Evolutionary conservation across 2,329 filamentous ascomycete species (phyloP).

Genomic region (Cytospora paraplurivora): DNA sequence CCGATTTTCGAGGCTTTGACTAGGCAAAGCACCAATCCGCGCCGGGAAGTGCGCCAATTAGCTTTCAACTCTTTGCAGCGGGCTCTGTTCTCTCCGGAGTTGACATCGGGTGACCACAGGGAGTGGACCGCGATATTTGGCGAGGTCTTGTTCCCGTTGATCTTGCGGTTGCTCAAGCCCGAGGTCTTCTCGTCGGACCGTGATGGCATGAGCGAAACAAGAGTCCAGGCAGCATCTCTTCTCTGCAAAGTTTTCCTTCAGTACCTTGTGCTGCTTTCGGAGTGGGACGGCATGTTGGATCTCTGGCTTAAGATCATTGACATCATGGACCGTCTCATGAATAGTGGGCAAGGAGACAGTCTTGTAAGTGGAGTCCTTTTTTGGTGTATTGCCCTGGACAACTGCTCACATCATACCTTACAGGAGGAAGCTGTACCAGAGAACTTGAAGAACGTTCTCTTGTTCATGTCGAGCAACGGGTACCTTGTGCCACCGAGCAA

Average conservation of each 20-base stretch:
- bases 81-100: conserved; percentile 78
- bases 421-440: conserved; percentile 95
- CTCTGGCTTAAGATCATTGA: conserved; percentile 91
- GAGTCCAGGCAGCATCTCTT: conserved; percentile 86
- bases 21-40: conserved; percentile 90
- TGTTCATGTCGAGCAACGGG: conserved; percentile 91
- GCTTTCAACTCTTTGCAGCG: conserved; percentile 85
- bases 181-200: conserved; percentile 92
- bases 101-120: conserved; percentile 80
- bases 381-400: conserved; percentile 2
- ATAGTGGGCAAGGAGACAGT: conserved; percentile 88
- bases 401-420: conserved; percentile 28
- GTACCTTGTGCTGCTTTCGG: conserved; percentile 81
- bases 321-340: conserved; percentile 94
- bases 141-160: conserved; percentile 90
- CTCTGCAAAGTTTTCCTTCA: conserved; percentile 95
- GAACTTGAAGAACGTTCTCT: conserved; percentile 90
- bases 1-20: conserved; percentile 90
- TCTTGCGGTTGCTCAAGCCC: conserved; percentile 83
- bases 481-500: conserved; percentile 73
- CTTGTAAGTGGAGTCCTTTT: conserved; percentile 62
- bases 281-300: conserved; percentile 87
- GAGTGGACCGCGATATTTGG: conserved; percentile 96
- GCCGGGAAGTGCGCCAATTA: conserved; percentile 86
- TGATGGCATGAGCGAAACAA: conserved; percentile 91